A percentile compares a stretch with the other conserved stretches of the same genome.
Evolutionary conservation across 2,329 filamentous ascomycete species (phyloP).

Genomic region (Aaosphaeria pasadenensis): DNA sequence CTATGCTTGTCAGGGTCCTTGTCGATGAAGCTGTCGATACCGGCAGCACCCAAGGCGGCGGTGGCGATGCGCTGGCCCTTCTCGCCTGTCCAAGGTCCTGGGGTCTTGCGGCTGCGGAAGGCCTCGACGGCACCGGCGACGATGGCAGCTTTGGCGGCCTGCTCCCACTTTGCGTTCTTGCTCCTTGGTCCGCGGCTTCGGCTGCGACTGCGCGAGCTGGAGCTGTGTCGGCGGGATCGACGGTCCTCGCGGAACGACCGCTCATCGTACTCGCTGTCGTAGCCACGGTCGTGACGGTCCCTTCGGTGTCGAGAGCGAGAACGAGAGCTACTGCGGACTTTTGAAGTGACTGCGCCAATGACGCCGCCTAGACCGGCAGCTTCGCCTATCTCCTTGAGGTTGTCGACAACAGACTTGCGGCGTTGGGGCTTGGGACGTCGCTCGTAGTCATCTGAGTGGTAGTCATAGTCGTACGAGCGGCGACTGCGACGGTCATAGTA

Average conservation of each 20-base stretch:
- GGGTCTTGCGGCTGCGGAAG: slow-evolving; percentile 84
- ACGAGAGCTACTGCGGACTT: slow-evolving; percentile 63
- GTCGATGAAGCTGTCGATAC: slow-evolving; percentile 74
- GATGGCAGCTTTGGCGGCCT: slow-evolving; percentile 87
- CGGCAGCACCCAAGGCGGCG: slow-evolving; percentile 79
- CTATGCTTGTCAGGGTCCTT: slow-evolving; percentile 67
- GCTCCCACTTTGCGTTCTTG: slow-evolving; percentile 51
- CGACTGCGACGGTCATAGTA: slow-evolving; percentile 53
- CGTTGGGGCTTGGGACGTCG: slow-evolving; percentile 45
- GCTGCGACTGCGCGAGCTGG: slow-evolving; percentile 50
- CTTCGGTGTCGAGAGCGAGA: slow-evolving; percentile 20
- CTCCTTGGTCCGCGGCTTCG: slow-evolving; percentile 45
- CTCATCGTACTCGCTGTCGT: slow-evolving; percentile 39
- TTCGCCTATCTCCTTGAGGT: slow-evolving; percentile 52
- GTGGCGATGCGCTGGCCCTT: slow-evolving; percentile 92
- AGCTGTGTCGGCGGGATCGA: slow-evolving; percentile 50
- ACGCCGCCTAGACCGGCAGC: slow-evolving; percentile 57
- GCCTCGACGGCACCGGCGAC: slow-evolving; percentile 89
- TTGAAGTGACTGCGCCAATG: slow-evolving; percentile 47
- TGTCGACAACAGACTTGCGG: slow-evolving; percentile 58
- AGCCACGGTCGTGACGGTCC: slow-evolving; percentile 47
- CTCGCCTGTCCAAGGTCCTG: slow-evolving; percentile 83
- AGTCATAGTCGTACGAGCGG: slow-evolving; percentile 48
- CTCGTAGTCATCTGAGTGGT: slow-evolving; percentile 45
- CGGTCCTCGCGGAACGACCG: slow-evolving; percentile 17